These are phyloP conservation scores for Alternaria triticimaculans DNA, from an alignment of 2,329 filamentous ascomycete genomes.

Conservation along the genomic window DNA sequence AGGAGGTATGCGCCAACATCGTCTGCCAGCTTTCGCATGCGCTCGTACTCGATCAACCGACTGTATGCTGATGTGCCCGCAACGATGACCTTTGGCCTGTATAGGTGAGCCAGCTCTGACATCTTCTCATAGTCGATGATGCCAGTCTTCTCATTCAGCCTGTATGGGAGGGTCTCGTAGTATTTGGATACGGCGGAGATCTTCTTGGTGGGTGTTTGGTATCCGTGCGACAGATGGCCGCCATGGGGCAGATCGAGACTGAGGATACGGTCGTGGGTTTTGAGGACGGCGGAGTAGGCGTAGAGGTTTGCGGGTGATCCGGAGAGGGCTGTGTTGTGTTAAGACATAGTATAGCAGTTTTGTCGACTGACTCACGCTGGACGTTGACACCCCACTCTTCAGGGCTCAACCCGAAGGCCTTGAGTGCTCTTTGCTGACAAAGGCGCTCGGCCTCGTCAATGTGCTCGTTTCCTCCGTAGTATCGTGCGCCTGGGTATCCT, in stretches of 20 bases:
- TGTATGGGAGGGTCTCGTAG: slow-evolving; percentile 98
- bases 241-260: slow-evolving; percentile 95
- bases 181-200: slow-evolving; percentile 98
- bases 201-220: slow-evolving; percentile 82
- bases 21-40: slow-evolving; percentile 96
- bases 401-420: slow-evolving; percentile 85
- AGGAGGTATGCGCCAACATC: slow-evolving; percentile 92
- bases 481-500: slow-evolving; percentile 95
- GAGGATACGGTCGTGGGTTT: slow-evolving; percentile 95
- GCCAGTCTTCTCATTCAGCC: slow-evolving; percentile 85
- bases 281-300: slow-evolving; percentile 91
- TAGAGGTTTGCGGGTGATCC: slow-evolving; percentile 77
- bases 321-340: slow-evolving; percentile 69
- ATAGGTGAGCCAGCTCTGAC: slow-evolving; percentile 87
- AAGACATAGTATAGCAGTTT: slow-evolving; percentile 14
- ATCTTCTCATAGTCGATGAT: slow-evolving; percentile 97
- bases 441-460: slow-evolving; percentile 95
- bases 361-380: slow-evolving; percentile 65
- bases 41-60: slow-evolving; percentile 93
- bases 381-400: slow-evolving; percentile 99
- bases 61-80: slow-evolving; percentile 98
- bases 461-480: slow-evolving; percentile 99
- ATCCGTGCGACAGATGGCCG: slow-evolving; percentile 94
- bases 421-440: slow-evolving; percentile 91
- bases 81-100: slow-evolving; percentile 94